Evolutionary conservation across 306 rosid genomes (phyloP).

Genomic region (Inga laurina): DNA sequence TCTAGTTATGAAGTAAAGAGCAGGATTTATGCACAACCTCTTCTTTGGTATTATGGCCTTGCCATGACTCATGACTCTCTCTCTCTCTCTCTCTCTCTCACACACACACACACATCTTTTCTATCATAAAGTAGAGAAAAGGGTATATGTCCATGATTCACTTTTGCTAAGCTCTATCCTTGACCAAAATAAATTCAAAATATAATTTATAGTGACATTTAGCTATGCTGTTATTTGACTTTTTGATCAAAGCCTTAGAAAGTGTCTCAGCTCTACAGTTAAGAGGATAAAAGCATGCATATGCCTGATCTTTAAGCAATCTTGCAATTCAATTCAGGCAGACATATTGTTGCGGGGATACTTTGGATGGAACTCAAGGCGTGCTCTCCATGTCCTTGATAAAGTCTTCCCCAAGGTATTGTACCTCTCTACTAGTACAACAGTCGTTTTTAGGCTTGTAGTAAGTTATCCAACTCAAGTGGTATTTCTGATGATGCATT

Average conservation of each 20-base stretch:
- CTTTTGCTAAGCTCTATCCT: slow-evolving; percentile 13
- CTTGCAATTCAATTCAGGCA: slow-evolving; percentile 57
- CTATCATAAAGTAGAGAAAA: background rate
- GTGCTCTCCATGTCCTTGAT: slow-evolving; percentile 75
- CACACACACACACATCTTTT: background rate
- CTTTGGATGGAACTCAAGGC: slow-evolving; percentile 88
- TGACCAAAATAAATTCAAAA: background rate
- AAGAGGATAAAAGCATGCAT: background rate
- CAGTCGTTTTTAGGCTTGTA: background rate
- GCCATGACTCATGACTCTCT: background rate
- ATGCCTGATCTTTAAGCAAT: slow-evolving; percentile 5
- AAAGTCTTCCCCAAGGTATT: slow-evolving; percentile 87
- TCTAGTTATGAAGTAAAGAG: slow-evolving; percentile 18
- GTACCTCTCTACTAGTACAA: background rate
- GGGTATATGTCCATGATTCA: background rate
- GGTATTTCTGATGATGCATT: slow-evolving; percentile 7
- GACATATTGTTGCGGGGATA: slow-evolving; percentile 84
- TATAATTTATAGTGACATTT: background rate
- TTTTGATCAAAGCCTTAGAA: background rate
- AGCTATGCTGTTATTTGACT: background rate
- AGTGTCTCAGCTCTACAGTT: background rate
- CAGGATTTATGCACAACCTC: background rate
- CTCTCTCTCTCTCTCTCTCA: background rate
- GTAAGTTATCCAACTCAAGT: background rate
- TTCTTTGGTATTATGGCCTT: background rate